Percentiles rank a stretch among this genome's conserved stretches.
Evolutionary conservation across 768 basidiomycete genomes (phyloP).

Genomic region (Boletus reticulatus): DNA sequence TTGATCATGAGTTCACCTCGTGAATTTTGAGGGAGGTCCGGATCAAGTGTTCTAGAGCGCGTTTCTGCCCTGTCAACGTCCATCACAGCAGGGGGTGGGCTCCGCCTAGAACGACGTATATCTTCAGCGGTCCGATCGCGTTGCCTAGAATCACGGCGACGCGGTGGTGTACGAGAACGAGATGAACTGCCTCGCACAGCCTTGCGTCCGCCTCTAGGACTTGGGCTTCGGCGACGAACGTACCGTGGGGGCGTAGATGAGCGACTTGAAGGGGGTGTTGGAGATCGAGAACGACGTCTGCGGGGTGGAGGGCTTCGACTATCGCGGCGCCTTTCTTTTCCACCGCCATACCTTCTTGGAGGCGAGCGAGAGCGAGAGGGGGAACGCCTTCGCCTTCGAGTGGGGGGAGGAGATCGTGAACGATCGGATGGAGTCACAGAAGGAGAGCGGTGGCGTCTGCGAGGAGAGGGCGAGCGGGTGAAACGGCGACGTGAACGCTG

Average conservation of each 20-base stretch:
- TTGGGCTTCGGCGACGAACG: conserved; percentile 45
- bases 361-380: conserved; percentile 30
- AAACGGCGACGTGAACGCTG: conserved; percentile 25
- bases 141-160: conserved; percentile 32
- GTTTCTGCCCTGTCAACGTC: conserved; percentile 24
- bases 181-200: conserved; percentile 30
- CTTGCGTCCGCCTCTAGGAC: conserved; percentile 32
- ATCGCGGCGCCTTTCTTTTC: conserved; percentile 25
- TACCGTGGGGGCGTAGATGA: conserved; percentile 36
- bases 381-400: conserved; percentile 37
- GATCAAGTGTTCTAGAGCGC: conserved; percentile 25
- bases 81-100: conserved; percentile 23
- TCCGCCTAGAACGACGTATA: conserved; percentile 25
- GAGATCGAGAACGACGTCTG: conserved; percentile 46
- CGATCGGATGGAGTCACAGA: conserved; percentile 34
- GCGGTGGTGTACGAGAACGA: conserved; percentile 35
- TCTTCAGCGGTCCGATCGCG: conserved; percentile 17
- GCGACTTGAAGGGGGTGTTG: conserved; percentile 48
- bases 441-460: conserved; percentile 32
- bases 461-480: conserved; percentile 27
- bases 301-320: conserved; percentile 34
- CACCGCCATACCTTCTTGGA: conserved; percentile 20
- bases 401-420: conserved; percentile 41
- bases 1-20: conserved; percentile 68
- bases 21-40: conserved; percentile 31